Conservation (phyloP, 2,329 filamentous ascomycete genomes). For the Neurospora sp. region DNA sequence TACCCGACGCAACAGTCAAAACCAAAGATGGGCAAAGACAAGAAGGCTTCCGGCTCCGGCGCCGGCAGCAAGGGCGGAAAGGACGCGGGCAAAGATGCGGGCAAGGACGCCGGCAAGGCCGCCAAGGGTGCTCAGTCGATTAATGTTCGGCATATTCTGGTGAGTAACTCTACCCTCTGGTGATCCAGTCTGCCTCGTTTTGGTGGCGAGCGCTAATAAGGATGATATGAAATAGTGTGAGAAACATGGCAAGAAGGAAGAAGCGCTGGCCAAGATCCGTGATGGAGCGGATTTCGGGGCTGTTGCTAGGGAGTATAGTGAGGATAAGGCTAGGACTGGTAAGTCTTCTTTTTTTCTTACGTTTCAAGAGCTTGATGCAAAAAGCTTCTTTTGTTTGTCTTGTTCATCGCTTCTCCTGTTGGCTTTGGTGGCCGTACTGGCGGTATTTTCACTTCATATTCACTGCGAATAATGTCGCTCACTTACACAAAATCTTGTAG, state of each 20-base stretch:
- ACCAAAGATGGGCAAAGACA: slow-evolving; percentile 16
- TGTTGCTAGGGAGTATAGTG: slow-evolving; percentile 61
- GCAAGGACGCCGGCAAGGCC: slow-evolving; percentile 18
- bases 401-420: background rate
- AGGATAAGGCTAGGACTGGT: slow-evolving; percentile 67
- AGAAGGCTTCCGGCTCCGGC: background rate
- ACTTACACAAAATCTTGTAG: slow-evolving; percentile 28
- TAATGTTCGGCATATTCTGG: slow-evolving; percentile 65
- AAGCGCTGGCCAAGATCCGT: slow-evolving; percentile 59
- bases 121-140: slow-evolving; percentile 55
- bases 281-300: slow-evolving; percentile 64
- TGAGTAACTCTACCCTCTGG: slow-evolving; percentile 18
- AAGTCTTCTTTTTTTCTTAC: slow-evolving; percentile 7
- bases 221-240: slow-evolving; percentile 41
- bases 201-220: no score
- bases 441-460: background rate
- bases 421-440: background rate
- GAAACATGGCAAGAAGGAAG: slow-evolving; percentile 70
- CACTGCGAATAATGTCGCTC: background rate
- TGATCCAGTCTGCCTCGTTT: background rate
- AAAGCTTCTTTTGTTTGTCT: no score
- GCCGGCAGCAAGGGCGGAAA: background rate
- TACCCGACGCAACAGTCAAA: no score
- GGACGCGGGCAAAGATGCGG: background rate
- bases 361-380: no score